Evolutionary conservation across 2,329 filamentous ascomycete genomes (phyloP), one percentile per base, ranked within the genome.

Genomic region (Trichoderma gracile): DNA sequence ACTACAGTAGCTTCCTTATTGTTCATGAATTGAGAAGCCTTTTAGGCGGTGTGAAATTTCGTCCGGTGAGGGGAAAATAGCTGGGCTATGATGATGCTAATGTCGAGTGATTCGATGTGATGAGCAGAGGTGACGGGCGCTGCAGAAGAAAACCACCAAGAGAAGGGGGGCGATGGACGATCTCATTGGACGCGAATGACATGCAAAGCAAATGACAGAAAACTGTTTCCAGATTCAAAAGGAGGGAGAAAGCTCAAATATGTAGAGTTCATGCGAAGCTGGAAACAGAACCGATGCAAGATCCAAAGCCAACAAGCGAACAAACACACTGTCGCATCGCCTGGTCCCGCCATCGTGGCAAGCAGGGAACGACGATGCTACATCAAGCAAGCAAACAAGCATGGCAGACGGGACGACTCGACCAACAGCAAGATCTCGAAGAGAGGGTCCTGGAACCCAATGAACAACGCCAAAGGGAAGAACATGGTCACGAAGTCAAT

Each of bases 51-150:
- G 42, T 58, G 25, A 19, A 49, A 8, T 0, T 49, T 59, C 8
- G 27, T 40, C 54, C 54, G 54, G 9, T 15, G 38, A 47, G 27
- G 47, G 15, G 30, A 2, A 9, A 30, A 9, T 23, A 30, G 57
- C 33, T 30, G 17, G 33, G 23, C 38, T 43, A 12, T n/a, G 1
- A 8, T 8, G 14, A 58, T 52, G 47, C 57, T 60, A 33, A 52
- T 62, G 58, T n/a, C 53, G 58, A 62, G 49, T 54, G 58, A 46
- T 62, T 50, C 45, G 58, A 62, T 62, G 58, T 54, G 58, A 62
- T 46, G 38, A 33, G 47, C 21, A 30, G 47, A 43, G 57, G 38
- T 52, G 57, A 59, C 43, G 45, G 17, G 42, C 15, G n/a, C 17
- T n/a, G 17, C 10, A 30, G 14, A n/a, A 10, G 6, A 9, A 12